Conservation (phyloP, 2,329 filamentous ascomycete genomes). For the Calonectria naviculata region DNA sequence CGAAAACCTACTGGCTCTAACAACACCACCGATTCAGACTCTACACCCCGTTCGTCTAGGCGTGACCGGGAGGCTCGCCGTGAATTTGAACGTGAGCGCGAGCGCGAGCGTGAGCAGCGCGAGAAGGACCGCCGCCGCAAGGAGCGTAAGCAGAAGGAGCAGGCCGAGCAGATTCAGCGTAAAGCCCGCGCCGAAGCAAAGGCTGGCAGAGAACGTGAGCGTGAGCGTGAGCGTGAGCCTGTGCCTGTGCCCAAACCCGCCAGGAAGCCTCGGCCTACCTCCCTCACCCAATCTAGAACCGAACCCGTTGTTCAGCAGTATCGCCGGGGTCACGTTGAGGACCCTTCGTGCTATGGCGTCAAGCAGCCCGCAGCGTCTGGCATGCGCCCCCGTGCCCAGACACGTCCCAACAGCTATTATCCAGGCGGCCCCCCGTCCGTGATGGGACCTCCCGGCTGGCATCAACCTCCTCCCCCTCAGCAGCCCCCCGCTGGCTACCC, state of each 20-base stretch:
- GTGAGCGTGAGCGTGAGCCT: slow-evolving; percentile 4
- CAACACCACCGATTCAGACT: slow-evolving; percentile 55
- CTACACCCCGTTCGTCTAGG: slow-evolving; percentile 51
- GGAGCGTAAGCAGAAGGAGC: slow-evolving; percentile 38
- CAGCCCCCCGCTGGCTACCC: slow-evolving; percentile 26
- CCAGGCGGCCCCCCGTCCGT: slow-evolving; percentile 42
- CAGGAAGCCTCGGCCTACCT: slow-evolving; percentile 43
- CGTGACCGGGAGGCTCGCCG: slow-evolving; percentile 11
- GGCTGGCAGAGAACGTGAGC: slow-evolving; percentile 7
- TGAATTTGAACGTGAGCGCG: slow-evolving; percentile 21
- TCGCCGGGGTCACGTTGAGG: slow-evolving; percentile 46
- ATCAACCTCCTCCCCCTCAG: slow-evolving; percentile 32
- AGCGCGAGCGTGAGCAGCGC: slow-evolving; percentile 43
- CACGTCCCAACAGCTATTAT: slow-evolving; percentile 51
- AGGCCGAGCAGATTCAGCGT: slow-evolving; percentile 37
- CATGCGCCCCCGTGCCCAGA: slow-evolving; percentile 46
- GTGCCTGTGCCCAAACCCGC: slow-evolving; percentile 41
- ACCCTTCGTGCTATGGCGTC: slow-evolving; percentile 49
- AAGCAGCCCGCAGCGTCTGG: slow-evolving; percentile 46
- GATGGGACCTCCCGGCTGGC: slow-evolving; percentile 42
- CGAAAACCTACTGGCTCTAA: slow-evolving; percentile 52
- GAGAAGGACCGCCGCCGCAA: slow-evolving; percentile 44
- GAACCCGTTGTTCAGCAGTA: slow-evolving; percentile 47
- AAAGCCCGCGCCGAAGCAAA: slow-evolving; percentile 38
- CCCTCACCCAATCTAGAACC: slow-evolving; percentile 45